Conservation (phyloP, 169 alveolate species). For the Eimeria maxima region DNA sequence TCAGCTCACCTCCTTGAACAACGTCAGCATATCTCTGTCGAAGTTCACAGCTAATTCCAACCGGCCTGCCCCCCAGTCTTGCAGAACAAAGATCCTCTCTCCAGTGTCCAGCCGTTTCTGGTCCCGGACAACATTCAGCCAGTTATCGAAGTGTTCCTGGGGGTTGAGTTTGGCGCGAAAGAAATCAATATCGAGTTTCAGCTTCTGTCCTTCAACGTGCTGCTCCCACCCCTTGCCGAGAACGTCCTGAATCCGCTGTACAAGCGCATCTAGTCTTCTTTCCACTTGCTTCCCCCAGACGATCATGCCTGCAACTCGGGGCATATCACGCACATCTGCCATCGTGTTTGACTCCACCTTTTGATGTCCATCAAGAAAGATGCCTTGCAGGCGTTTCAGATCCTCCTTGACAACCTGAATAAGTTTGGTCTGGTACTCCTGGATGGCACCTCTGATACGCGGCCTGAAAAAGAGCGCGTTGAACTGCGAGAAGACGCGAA, state of each 20-base stretch:
- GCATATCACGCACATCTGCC: conserved; percentile 95
- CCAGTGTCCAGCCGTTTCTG: conserved; percentile 86
- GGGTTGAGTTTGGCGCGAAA: conserved; percentile 92
- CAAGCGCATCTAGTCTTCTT: conserved; percentile 89
- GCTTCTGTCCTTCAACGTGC: conserved; percentile 96
- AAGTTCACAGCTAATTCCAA: conserved; percentile 91
- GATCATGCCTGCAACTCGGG: conserved; percentile 96
- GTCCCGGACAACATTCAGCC: conserved; percentile 91
- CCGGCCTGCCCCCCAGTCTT: conserved; percentile 69
- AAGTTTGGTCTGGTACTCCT: conserved; percentile 97
- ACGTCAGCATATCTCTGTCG: conserved; percentile 83
- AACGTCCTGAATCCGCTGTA: conserved; percentile 93
- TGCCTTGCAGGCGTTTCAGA: conserved; percentile 93
- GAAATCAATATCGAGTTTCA: conserved; percentile 95
- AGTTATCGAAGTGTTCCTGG: conserved; percentile 88
- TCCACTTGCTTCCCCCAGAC: conserved; percentile 97
- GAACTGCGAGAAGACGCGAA: conserved; percentile 96
- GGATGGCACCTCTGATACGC: conserved; percentile 97
- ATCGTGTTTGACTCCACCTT: conserved; percentile 94
- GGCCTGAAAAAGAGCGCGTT: conserved; percentile 97
- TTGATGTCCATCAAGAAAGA: conserved; percentile 94
- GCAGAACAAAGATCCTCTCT: conserved; percentile 82
- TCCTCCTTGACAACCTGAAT: conserved; percentile 94
- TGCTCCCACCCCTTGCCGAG: conserved; percentile 97
- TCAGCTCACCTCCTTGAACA: conserved; percentile 84